These are phyloP conservation scores for Camptophora hylomeconis DNA, from an alignment of 2,329 filamentous ascomycete genomes.

Conservation along the genomic window DNA sequence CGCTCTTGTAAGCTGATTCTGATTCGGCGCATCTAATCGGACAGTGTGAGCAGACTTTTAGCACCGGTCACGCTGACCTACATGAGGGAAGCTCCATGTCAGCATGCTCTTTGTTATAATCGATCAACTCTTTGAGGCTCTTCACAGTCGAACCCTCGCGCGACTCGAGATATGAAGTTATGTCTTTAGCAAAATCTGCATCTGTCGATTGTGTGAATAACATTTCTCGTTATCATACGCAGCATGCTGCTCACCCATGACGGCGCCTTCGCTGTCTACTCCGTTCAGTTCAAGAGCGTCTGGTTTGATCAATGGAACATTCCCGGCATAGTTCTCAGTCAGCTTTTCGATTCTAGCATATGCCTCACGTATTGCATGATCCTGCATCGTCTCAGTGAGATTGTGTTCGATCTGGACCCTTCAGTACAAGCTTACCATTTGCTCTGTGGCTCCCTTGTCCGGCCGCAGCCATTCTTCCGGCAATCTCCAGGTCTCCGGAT, in stretches of 20 bases:
- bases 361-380: background rate
- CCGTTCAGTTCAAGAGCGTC: background rate
- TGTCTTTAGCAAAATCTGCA: slow-evolving; percentile 1
- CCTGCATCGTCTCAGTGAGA: background rate
- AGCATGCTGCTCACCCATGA: background rate
- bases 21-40: too few species aligned
- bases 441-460: background rate
- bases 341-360: too few species aligned
- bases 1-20: too few species aligned
- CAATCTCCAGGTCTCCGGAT: slow-evolving; percentile 2
- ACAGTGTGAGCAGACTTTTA: too few species aligned
- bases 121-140: slow-evolving; percentile 2
- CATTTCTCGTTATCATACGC: background rate
- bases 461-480: background rate
- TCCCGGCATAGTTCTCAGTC: background rate
- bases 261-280: background rate
- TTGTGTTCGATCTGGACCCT: too few species aligned
- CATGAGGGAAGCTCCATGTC: slow-evolving; percentile 1
- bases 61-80: slow-evolving; percentile 1
- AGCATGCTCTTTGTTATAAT: slow-evolving; percentile 4
- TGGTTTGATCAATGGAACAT: background rate
- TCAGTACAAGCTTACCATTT: slow-evolving; percentile 2
- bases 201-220: background rate
- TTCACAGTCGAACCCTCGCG: slow-evolving; percentile 2
- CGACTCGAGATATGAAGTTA: background rate